Conservation (phyloP, 495 filamentous ascomycete species). For the Parachaetomium inaequale region DNA sequence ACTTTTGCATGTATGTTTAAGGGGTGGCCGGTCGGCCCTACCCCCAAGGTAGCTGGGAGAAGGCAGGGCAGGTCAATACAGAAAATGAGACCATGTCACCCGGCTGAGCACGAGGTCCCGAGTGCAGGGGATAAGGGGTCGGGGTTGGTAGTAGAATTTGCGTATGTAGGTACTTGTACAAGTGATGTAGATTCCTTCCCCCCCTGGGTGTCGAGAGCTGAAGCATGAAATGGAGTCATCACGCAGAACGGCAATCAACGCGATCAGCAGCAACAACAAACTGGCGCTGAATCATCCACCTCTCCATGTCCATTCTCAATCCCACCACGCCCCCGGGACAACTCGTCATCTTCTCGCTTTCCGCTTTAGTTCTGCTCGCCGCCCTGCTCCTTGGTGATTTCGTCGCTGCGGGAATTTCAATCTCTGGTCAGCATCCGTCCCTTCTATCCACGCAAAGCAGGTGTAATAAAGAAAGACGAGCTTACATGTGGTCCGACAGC, state of each 20-base stretch:
- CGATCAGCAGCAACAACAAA: constrained; percentile 1
- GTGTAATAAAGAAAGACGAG: neutral
- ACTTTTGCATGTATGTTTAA: constrained; percentile 7
- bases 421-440: neutral
- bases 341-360: no score
- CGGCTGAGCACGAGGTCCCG: neutral
- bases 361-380: constrained; percentile 77
- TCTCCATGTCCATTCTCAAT: neutral
- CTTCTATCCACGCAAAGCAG: neutral
- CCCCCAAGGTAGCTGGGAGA: no score
- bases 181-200: constrained; percentile 11
- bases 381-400: constrained; percentile 63
- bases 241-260: neutral
- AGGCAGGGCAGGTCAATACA: neutral
- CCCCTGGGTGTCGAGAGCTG: neutral
- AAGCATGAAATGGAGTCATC: neutral
- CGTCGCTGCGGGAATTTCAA: constrained; percentile 49
- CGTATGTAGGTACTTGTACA: constrained; percentile 26
- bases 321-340: neutral
- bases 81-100: neutral
- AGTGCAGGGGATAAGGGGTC: neutral
- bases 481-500: constrained; percentile 76
- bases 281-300: neutral
- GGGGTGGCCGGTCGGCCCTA: neutral
- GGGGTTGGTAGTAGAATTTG: neutral